Conservation (phyloP, 1,139 yeast genomes). For the Pichia sp. region DNA sequence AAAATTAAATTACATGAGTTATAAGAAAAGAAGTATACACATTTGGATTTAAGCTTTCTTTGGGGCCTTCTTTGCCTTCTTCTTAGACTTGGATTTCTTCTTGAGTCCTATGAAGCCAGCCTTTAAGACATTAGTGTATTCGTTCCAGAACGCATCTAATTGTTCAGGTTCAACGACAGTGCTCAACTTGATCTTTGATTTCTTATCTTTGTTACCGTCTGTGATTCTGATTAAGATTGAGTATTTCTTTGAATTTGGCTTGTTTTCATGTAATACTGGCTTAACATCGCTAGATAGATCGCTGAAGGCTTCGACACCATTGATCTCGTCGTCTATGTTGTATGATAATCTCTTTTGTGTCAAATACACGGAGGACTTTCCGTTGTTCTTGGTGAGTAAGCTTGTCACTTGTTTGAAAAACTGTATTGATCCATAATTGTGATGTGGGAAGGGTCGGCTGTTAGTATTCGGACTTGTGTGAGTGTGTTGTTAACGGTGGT, state of each 20-base stretch:
- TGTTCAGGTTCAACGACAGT: slow-evolving; percentile 30
- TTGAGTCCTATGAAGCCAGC: slow-evolving; percentile 28
- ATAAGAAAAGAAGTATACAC: too few species aligned
- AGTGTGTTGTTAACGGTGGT: too few species aligned
- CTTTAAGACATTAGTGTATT: slow-evolving; percentile 27
- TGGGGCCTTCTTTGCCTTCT: slow-evolving; percentile 23
- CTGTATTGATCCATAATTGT: too few species aligned
- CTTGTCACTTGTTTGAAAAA: slow-evolving; percentile 39
- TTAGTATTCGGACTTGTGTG: slow-evolving; percentile 16
- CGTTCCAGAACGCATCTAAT: slow-evolving; percentile 31
- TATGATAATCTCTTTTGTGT: slow-evolving; percentile 39
- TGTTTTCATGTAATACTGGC: slow-evolving; percentile 15
- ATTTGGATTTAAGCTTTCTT: slow-evolving; percentile 33
- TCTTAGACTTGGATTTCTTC: slow-evolving; percentile 30
- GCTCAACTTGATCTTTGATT: slow-evolving; percentile 26
- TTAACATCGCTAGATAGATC: slow-evolving; percentile 20
- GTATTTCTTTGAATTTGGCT: slow-evolving; percentile 32
- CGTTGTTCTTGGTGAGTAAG: slow-evolving; percentile 30
- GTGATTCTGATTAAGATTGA: slow-evolving; percentile 57
- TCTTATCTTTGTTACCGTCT: slow-evolving; percentile 47
- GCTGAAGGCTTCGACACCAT: slow-evolving; percentile 12
- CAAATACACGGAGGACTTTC: slow-evolving; percentile 43
- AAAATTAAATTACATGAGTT: too few species aligned
- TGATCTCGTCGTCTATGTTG: slow-evolving; percentile 28
- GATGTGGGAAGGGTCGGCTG: too few species aligned